These are phyloP conservation scores for Diaporthe capsici DNA, from an alignment of 2,329 filamentous ascomycete genomes.

Conservation along the genomic window DNA sequence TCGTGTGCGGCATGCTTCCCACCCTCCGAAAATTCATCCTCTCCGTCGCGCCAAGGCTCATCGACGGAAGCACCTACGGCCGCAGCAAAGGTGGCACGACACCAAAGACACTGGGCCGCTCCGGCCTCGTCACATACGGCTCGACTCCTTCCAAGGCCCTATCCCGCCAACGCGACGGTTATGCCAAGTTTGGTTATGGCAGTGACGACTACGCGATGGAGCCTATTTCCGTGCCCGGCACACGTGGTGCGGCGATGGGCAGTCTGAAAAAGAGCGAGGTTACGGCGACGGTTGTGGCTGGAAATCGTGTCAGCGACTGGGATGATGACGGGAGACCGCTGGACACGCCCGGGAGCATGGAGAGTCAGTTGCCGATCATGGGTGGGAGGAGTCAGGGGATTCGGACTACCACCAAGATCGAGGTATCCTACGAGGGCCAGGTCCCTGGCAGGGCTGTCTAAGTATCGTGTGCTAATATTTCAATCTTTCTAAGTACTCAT, in stretches of 20 bases:
- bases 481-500: neutral
- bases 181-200: slow-evolving; percentile 16
- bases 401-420: slow-evolving; percentile 23
- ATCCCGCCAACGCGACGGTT: neutral
- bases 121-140: slow-evolving; percentile 21
- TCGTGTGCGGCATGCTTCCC: slow-evolving; percentile 57
- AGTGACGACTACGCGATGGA: slow-evolving; percentile 27
- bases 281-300: neutral
- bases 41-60: slow-evolving; percentile 52
- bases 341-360: neutral
- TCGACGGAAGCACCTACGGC: slow-evolving; percentile 44
- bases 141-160: slow-evolving; percentile 15
- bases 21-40: slow-evolving; percentile 57
- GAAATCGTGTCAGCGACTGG: neutral
- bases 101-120: neutral
- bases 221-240: neutral
- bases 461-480: neutral
- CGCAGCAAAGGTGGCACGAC: slow-evolving; percentile 6
- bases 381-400: slow-evolving; percentile 3
- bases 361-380: slow-evolving; percentile 29
- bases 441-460: neutral
- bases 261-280: neutral
- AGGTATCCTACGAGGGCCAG: slow-evolving; percentile 1
- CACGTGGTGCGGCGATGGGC: neutral
- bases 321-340: neutral